These are phyloP conservation scores for Arthrobotrys musiformis DNA, from an alignment of 2,329 filamentous ascomycete species.

Conservation along the genomic window DNA sequence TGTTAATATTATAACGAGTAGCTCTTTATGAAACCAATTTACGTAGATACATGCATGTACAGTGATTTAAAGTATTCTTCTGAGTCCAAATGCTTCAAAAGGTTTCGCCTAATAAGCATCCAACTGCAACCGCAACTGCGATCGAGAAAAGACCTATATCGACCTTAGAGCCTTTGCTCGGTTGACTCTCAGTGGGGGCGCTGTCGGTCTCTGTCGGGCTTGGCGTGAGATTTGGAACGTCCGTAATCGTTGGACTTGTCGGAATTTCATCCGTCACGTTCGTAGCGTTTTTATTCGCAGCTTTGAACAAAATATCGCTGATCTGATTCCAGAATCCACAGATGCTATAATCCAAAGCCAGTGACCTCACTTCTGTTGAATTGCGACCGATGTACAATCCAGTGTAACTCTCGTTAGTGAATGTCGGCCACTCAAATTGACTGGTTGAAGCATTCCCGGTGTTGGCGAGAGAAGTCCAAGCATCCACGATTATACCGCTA, in stretches of 20 bases:
- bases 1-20: no score
- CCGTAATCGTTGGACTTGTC: slow-evolving; percentile 1
- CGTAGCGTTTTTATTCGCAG: slow-evolving; percentile 28
- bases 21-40: no score
- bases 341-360: slow-evolving; percentile 17
- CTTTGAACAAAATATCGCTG: neutral
- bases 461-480: neutral
- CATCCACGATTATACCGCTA: slow-evolving; percentile 22
- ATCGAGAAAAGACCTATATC: slow-evolving; percentile 8
- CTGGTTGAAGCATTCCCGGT: slow-evolving; percentile 27
- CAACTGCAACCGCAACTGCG: neutral
- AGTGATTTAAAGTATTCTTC: no score
- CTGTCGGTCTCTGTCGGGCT: neutral
- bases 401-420: slow-evolving; percentile 27
- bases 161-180: neutral
- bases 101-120: neutral
- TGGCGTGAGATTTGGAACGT: neutral
- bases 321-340: slow-evolving; percentile 45
- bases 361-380: slow-evolving; percentile 10
- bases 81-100: neutral
- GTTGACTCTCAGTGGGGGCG: neutral
- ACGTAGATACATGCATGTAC: no score
- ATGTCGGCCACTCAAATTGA: slow-evolving; percentile 27
- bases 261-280: slow-evolving; percentile 20
- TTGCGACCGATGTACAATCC: slow-evolving; percentile 28